Percentiles rank a stretch among this genome's conserved stretches.
These are phyloP conservation scores for Eucalyptus melliodora DNA, from an alignment of 345 rosid species.

Conservation along the genomic window DNA sequence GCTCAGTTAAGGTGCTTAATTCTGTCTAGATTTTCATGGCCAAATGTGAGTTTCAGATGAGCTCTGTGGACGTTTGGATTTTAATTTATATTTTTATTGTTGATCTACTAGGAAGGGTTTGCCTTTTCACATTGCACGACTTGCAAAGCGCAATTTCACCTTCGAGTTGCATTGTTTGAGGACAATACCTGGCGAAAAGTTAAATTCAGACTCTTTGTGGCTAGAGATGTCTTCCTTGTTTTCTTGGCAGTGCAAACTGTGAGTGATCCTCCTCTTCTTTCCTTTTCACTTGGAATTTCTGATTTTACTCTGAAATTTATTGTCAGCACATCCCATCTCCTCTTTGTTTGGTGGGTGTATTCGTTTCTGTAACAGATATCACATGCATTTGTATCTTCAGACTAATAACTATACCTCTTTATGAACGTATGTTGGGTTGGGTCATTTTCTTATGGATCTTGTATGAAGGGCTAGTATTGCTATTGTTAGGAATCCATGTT, in stretches of 20 bases:
- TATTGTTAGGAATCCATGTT: not conserved
- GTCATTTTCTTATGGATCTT: not conserved
- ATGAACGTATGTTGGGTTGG: not conserved
- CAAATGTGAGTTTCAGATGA: not conserved
- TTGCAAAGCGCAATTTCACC: slow-evolving; percentile 83
- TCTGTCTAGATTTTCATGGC: not conserved
- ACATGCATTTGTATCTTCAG: not conserved
- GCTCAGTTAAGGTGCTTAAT: slow-evolving; percentile 47
- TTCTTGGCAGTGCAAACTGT: slow-evolving; percentile 89
- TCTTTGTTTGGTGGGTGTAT: not conserved
- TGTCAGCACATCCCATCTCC: not conserved
- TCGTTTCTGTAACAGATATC: not conserved
- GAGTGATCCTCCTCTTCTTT: not conserved
- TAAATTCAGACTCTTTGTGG: slow-evolving; percentile 89
- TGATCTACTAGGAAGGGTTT: slow-evolving; percentile 64
- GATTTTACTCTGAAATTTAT: not conserved
- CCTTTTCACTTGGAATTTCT: not conserved
- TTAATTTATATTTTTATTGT: not conserved
- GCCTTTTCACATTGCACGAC: slow-evolving; percentile 94
- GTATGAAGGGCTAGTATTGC: not conserved
- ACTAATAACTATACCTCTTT: not conserved
- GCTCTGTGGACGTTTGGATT: not conserved
- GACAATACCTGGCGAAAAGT: slow-evolving; percentile 83
- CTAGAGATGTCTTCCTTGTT: slow-evolving; percentile 84
- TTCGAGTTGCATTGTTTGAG: slow-evolving; percentile 57